phyloP scores from a whole-genome alignment of 1,139 yeast genomes.

The Tardiomyces digboiensis region DNA sequence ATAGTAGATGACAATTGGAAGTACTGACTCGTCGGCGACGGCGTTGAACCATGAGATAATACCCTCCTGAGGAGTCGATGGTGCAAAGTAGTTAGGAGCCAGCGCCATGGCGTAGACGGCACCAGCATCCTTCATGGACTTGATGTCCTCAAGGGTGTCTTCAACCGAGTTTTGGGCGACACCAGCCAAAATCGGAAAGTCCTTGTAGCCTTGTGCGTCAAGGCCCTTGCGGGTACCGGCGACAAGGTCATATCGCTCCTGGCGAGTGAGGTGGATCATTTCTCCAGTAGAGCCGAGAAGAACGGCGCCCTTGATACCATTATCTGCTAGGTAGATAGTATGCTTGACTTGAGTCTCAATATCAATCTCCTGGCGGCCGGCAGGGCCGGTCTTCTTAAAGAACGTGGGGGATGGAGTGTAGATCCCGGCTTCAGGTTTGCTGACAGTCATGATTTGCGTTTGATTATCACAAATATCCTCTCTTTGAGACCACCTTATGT shows the following conservation, averaged over 20 bases:
- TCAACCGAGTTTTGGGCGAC: conserved; percentile 34
- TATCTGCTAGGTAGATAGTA: conserved; percentile 30
- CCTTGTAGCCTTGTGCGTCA: conserved; percentile 27
- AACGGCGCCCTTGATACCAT: conserved; percentile 39
- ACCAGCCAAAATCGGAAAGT: conserved; percentile 36
- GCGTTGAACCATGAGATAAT: conserved; percentile 34
- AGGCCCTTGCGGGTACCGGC: conserved; percentile 26
- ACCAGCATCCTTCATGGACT: conserved; percentile 31
- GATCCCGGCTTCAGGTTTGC: conserved; percentile 25
- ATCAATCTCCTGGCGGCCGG: conserved; percentile 30
- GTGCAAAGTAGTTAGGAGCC: conserved; percentile 40
- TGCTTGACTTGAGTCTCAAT: conserved; percentile 35
- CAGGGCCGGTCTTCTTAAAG: conserved; percentile 31
- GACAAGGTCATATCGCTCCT: conserved; percentile 33
- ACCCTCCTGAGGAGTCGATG: conserved; percentile 32
- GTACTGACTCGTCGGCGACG: conserved; percentile 35
- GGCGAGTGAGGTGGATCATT: conserved; percentile 35
- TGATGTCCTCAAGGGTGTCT: conserved; percentile 33
- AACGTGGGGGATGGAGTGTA: conserved; percentile 44
- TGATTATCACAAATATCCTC: background rate
- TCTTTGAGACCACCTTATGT: background rate
- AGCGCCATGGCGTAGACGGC: conserved; percentile 37
- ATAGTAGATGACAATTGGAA: conserved; percentile 41
- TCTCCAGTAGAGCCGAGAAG: conserved; percentile 45
- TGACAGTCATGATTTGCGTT: background rate